Percentiles rank a stretch among this genome's conserved stretches.
phyloP scores from a whole-genome alignment of 371 early-diverging fungal species.

The Rhizopus sp. region DNA sequence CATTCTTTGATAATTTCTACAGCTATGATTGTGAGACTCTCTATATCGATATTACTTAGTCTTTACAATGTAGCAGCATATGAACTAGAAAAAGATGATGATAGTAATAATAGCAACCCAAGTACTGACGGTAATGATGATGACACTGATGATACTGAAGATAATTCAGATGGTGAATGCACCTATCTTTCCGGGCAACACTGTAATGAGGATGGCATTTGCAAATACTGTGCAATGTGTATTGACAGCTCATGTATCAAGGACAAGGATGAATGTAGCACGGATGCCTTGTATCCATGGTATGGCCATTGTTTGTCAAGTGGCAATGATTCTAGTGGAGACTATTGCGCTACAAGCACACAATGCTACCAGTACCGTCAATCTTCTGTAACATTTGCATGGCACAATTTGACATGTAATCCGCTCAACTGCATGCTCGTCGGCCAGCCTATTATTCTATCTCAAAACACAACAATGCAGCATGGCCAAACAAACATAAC shows the following conservation, averaged over 20 bases:
- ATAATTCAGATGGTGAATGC: constrained; percentile 25
- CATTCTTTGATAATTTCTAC: too few relatives aligned
- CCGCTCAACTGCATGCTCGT: constrained; percentile 33
- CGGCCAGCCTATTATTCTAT: neutral
- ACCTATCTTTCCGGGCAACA: constrained; percentile 38
- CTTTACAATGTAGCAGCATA: too few relatives aligned
- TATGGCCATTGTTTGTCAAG: constrained; percentile 45
- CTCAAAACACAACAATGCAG: neutral
- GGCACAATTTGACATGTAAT: constrained; percentile 47
- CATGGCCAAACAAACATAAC: neutral
- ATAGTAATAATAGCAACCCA: neutral
- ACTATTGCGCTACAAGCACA: constrained; percentile 43
- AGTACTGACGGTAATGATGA: constrained; percentile 7
- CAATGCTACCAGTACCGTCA: constrained; percentile 46
- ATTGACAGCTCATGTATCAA: constrained; percentile 42
- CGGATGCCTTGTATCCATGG: constrained; percentile 33
- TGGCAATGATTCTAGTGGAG: constrained; percentile 38
- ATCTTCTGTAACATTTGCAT: constrained; percentile 31
- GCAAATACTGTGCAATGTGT: constrained; percentile 54
- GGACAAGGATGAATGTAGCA: constrained; percentile 32
- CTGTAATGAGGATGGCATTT: constrained; percentile 38
- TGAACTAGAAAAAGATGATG: too few relatives aligned
- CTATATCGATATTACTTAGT: too few relatives aligned
- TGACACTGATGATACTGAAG: constrained; percentile 17
- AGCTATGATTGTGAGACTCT: too few relatives aligned